phyloP scores from a whole-genome alignment of 441 rosid species.

The Gossypium schwendimanii region DNA sequence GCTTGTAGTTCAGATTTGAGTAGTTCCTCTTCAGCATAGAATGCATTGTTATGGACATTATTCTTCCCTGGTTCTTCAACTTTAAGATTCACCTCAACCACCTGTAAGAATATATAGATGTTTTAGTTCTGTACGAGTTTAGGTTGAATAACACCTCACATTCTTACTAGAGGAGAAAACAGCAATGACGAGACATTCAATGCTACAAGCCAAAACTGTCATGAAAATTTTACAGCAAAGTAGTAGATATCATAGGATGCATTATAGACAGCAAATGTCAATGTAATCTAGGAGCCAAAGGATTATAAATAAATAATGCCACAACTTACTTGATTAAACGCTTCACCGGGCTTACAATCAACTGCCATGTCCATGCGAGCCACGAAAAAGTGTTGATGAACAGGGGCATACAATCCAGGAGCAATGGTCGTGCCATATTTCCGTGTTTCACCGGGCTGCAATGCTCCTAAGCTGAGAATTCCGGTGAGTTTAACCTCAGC shows the following conservation, averaged over 20 bases:
- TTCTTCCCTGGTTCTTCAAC: conserved; percentile 46
- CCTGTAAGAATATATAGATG: conserved; percentile 15
- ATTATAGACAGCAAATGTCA: not conserved
- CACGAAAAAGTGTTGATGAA: conserved; percentile 48
- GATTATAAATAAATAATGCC: not conserved
- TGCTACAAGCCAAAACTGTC: not conserved
- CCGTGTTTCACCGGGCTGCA: not conserved
- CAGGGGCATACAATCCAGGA: conserved; percentile 23
- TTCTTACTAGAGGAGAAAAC: not conserved
- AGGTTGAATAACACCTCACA: not conserved
- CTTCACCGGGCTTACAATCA: conserved; percentile 46
- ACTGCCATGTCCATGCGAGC: conserved; percentile 52
- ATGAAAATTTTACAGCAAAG: not conserved
- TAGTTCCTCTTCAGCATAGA: conserved; percentile 43
- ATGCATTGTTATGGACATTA: conserved; percentile 46
- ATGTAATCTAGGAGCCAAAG: not conserved
- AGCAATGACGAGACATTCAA: not conserved
- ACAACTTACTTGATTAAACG: conserved; percentile 33
- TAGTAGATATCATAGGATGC: not conserved
- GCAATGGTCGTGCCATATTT: not conserved
- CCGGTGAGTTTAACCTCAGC: not conserved
- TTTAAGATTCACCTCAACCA: conserved; percentile 41
- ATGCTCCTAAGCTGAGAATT: not conserved
- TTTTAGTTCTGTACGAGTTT: not conserved
- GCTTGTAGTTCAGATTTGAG: conserved; percentile 39